Base-by-base conservation (phyloP, 306 rosid species). In the Vicia sativa region DNA sequence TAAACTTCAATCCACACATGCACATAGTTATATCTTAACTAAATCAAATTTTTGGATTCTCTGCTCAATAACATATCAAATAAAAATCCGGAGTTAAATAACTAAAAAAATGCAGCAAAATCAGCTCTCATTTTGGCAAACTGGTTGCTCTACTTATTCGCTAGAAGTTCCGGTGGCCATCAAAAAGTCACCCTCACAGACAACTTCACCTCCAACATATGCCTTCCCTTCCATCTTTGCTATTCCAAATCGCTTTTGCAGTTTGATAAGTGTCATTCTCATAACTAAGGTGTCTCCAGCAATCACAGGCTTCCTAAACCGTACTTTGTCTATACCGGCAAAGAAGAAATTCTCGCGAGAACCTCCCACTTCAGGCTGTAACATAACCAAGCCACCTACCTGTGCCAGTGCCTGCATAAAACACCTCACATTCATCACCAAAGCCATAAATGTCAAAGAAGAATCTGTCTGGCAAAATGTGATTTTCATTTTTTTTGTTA, bases 151-250 rank as follows among this genome's bases (percentile, higher is more conserved):
- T 25, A 35, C 65, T 63, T 70, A 70, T 70, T 74, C 79, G 29
- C 82, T 77, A 0, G 79, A 39, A n/a, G 59, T 6, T 60, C 96
- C 93, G 29, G 64, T 84, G 48, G 92, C 95, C 92, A 86, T 87
- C 82, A 84, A 74, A 74, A 87, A 87, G 79, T 91, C 95, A 4
- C 92, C 97, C 70, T 88, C 91, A 3, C 97, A 88, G 39, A 85
- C 97, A 37, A 91, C 85, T 31, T 91, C 96, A 12, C 96, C 91
- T 61, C 89, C 96, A 10, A 91, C 96, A 25, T 76, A 86, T 41
- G 97, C 84, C 75, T 86, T 91, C 31, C 96, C 97, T 71, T 88
- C 96, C 96, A 88, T 86, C 85, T 91, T 91, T 16, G 90, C 95
- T 42, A 88, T 80, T 67, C 96, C 97, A 70, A 88, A 83, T 54